A percentile compares a stretch with the other conserved stretches of the same genome.
Conservation (phyloP, 768 basidiomycete species). For the Lentinula raphanica region DNA sequence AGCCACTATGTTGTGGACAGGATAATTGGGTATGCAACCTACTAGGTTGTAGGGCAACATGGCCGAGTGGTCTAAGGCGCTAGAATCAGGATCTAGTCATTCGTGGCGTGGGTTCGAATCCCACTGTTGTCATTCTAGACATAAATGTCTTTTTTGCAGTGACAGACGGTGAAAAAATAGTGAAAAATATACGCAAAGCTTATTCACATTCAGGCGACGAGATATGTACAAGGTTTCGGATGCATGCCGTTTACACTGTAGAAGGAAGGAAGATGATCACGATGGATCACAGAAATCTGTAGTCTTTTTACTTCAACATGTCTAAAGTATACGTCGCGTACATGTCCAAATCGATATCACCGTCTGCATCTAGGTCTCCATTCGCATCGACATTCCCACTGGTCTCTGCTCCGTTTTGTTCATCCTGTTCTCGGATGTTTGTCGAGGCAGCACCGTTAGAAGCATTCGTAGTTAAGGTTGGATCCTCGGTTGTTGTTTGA, state of each 20-base stretch:
- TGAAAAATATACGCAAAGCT: too few species aligned
- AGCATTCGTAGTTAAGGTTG: background rate
- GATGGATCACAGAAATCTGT: too few species aligned
- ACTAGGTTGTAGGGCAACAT: background rate
- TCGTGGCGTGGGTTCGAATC: slow-evolving; percentile 23
- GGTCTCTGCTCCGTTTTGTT: background rate
- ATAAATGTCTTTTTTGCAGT: too few species aligned
- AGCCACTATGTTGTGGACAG: too few species aligned
- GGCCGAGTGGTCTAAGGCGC: background rate
- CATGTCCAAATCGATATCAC: background rate
- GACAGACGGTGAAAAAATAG: too few species aligned
- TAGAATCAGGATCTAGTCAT: slow-evolving; percentile 12
- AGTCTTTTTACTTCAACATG: background rate
- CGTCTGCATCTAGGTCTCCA: background rate
- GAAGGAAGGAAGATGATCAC: too few species aligned
- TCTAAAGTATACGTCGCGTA: background rate
- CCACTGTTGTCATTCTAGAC: slow-evolving; percentile 20
- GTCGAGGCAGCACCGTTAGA: background rate
- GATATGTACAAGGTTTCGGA: too few species aligned
- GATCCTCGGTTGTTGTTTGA: background rate
- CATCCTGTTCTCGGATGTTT: background rate
- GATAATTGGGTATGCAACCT: too few species aligned
- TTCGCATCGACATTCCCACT: background rate
- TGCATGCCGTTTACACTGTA: too few species aligned
- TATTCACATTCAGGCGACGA: too few species aligned